These are phyloP conservation scores for Chlorella sp. DNA, from an alignment of 139 green algal genomes.

Conservation along the genomic window DNA sequence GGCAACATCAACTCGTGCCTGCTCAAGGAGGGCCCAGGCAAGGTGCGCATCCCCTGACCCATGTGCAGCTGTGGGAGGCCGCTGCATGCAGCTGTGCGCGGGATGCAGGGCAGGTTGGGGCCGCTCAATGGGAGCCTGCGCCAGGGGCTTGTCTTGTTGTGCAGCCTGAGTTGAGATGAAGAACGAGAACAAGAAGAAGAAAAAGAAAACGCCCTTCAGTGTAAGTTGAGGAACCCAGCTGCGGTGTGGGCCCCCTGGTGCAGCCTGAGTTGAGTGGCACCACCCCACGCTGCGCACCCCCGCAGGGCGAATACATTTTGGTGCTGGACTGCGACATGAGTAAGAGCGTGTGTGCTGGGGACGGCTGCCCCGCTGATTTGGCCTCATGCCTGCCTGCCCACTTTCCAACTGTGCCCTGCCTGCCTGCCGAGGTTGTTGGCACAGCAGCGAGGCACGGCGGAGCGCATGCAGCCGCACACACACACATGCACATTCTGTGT, in stretches of 20 bases:
- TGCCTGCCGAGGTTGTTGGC: too few species aligned
- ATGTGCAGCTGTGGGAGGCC: not conserved
- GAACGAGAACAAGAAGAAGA: too few species aligned
- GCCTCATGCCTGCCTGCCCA: not conserved
- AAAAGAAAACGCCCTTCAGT: too few species aligned
- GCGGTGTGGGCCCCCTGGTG: too few species aligned
- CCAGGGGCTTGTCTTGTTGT: not conserved
- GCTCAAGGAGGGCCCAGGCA: conserved; percentile 8
- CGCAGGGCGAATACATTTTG: conserved; percentile 30
- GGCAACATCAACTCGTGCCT: conserved; percentile 50
- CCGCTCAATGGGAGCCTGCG: not conserved
- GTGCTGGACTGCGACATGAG: conserved; percentile 49
- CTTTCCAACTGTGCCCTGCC: not conserved
- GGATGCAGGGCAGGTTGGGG: not conserved
- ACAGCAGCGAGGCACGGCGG: too few species aligned
- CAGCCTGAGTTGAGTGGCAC: not conserved
- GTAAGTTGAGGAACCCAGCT: too few species aligned
- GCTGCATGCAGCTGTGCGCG: not conserved
- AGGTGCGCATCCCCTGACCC: not conserved
- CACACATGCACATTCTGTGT: too few species aligned
- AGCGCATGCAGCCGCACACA: too few species aligned
- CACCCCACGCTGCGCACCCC: not conserved
- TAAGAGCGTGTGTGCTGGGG: not conserved
- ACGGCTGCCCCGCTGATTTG: too few species aligned
- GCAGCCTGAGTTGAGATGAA: not conserved